phyloP scores from a whole-genome alignment of 108 stramenopile species.

The Halocafeteria seosinensis region DNA sequence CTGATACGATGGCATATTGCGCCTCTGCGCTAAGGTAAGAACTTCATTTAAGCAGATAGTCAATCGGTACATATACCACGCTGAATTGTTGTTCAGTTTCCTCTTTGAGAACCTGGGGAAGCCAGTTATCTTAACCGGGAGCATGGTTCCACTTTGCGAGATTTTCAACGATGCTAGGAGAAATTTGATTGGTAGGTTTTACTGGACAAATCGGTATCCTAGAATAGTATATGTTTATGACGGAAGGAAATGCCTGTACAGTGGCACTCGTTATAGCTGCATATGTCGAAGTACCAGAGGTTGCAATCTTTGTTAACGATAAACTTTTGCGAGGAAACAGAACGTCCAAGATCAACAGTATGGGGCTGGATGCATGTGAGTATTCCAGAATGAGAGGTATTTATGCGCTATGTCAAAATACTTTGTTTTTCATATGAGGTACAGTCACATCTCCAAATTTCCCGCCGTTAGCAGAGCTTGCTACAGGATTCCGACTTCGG shows the following conservation, averaged over 20 bases:
- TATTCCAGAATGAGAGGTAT: no score
- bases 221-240: no score
- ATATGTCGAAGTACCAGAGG: constrained; percentile 58
- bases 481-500: constrained; percentile 58
- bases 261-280: constrained; percentile 80
- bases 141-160: constrained; percentile 69
- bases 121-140: constrained; percentile 78
- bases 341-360: constrained; percentile 61
- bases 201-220: no score
- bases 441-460: constrained; percentile 85
- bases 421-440: no score
- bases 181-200: no score
- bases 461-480: constrained; percentile 66
- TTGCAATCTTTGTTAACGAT: constrained; percentile 78
- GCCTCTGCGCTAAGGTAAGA: constrained; percentile 68
- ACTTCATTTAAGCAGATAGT: no score
- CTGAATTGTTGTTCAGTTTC: no score
- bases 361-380: constrained; percentile 70
- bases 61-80: no score
- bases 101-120: constrained; percentile 93
- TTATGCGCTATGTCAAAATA: no score
- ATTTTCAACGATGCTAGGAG: constrained; percentile 78
- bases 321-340: constrained; percentile 67
- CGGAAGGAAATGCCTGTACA: no score
- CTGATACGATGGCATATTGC: constrained; percentile 91